A percentile compares a stretch with the other conserved stretches of the same genome.
Evolutionary conservation across 441 rosid genomes (phyloP).

Genomic region (Croton setiger): DNA sequence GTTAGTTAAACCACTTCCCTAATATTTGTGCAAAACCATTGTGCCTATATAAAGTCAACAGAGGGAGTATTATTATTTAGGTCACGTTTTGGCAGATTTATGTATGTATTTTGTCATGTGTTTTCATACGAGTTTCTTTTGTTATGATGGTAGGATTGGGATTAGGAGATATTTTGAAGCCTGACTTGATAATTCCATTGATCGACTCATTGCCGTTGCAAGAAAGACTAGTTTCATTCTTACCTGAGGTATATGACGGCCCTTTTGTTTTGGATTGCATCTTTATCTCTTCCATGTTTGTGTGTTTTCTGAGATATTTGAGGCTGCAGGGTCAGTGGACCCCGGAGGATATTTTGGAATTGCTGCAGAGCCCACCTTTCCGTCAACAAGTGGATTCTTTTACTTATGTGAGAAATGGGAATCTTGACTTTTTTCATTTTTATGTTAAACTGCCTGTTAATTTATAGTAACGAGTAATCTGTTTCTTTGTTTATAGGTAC

Average conservation of each 20-base stretch:
- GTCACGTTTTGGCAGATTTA: not conserved
- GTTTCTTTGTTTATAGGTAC: conserved; percentile 50
- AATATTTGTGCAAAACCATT: too few species aligned
- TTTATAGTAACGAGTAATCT: conserved; percentile 13
- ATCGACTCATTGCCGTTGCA: conserved; percentile 61
- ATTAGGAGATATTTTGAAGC: conserved; percentile 81
- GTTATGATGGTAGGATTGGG: conserved; percentile 51
- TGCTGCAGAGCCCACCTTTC: conserved; percentile 89
- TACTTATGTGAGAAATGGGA: conserved; percentile 62
- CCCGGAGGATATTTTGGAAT: conserved; percentile 72
- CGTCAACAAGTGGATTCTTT: conserved; percentile 98
- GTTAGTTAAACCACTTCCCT: too few species aligned
- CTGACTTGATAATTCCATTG: conserved; percentile 89
- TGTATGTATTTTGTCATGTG: not conserved
- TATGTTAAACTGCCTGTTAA: conserved; percentile 13
- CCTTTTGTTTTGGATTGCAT: conserved; percentile 10
- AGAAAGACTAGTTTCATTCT: conserved; percentile 59
- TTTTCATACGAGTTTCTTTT: conserved; percentile 5
- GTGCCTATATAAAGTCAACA: too few species aligned
- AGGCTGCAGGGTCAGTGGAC: conserved; percentile 66
- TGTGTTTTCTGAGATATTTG: conserved; percentile 19
- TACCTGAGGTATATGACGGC: conserved; percentile 69
- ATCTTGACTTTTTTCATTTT: not conserved
- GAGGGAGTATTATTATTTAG: too few species aligned
- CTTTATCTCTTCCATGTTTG: not conserved